Evolutionary conservation across 257 asterid species (phyloP), one percentile per base, ranked within the genome.

Genomic region (Misopates orontium): DNA sequence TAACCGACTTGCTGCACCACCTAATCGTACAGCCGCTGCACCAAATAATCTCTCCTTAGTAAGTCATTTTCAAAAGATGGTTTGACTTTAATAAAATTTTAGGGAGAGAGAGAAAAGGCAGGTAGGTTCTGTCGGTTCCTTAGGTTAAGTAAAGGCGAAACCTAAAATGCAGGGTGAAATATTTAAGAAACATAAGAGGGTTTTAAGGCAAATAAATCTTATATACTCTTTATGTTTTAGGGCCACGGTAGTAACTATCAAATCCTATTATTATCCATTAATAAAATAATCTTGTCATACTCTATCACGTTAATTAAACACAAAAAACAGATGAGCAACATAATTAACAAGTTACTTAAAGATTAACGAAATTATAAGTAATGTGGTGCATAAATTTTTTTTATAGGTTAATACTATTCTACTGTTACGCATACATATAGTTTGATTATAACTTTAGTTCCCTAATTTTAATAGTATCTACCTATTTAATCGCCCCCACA

Each of bases 101-200:
- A 23, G 63, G 15, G 64, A 44, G 72, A 62, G 67, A 72, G 48
- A 70, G 8, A n/a, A 49, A 51, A 21, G 32, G 75, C 73, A 67
- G 77, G 70, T 42, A n/a, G n/a, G n/a, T 31, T 20, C 23, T 75
- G 83, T 77, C 77, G 73, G 84, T 66, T 64, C 49, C 71, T 66
- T 25, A 66, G 40, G 28, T 61, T 56, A 61, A 55, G 59, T 60
- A 73, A 52, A 65, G 66, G n/a, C 52, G 15, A 47, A 47, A 47
- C 15, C 17, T 47, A 47, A 47, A 47, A 1, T 1, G 5, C 16
- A 47, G 15, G 11, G 24, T 48, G 48, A 57, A 18, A 19, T 12
- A 50, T 70, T 56, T 63, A 55, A 67, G 36, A 28, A 2, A 28
- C n/a, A n/a, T n/a, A n/a, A n/a, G n/a, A n/a, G 36, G 36, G 36